A percentile compares a stretch with the other conserved stretches of the same genome.
Evolutionary conservation across 2,329 filamentous ascomycete genomes (phyloP).

Genomic region (Tricladium varicosporioides): DNA sequence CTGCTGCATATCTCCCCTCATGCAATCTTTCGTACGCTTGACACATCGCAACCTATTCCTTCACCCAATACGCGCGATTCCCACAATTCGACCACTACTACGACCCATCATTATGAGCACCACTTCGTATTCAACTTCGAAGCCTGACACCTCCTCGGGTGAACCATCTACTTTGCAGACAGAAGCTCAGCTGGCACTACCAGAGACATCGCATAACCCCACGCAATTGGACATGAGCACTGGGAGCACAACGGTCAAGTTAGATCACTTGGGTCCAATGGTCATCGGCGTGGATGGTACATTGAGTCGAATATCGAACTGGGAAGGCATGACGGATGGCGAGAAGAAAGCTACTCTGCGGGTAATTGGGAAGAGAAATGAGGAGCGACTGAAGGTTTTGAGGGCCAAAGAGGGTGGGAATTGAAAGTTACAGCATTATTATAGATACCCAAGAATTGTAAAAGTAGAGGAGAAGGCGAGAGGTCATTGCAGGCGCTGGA

Average conservation of each 20-base stretch:
- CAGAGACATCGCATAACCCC: conserved; percentile 12
- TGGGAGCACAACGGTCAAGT: conserved; percentile 44
- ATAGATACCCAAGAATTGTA: background rate
- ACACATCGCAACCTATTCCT: no score
- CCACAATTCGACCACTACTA: no score
- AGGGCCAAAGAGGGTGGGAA: conserved; percentile 37
- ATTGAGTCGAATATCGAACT: conserved; percentile 69
- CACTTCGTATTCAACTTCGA: no score
- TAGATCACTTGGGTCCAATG: conserved; percentile 70
- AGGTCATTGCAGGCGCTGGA: no score
- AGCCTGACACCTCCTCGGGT: background rate
- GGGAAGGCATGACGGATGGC: conserved; percentile 66
- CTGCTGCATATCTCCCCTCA: no score
- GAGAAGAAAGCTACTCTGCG: conserved; percentile 67
- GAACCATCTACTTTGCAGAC: background rate
- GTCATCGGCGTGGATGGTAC: conserved; percentile 73
- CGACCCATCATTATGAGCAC: no score
- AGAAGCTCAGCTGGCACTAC: conserved; percentile 20
- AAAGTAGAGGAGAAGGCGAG: no score
- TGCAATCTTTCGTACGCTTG: no score
- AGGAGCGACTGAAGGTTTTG: conserved; percentile 56
- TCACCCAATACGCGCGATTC: no score
- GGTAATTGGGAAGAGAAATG: conserved; percentile 67
- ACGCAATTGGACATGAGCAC: conserved; percentile 22
- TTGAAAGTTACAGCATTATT: background rate